A percentile compares a stretch with the other conserved stretches of the same genome.
phyloP scores from a whole-genome alignment of 306 rosid genomes.

The Betula pendula region DNA sequence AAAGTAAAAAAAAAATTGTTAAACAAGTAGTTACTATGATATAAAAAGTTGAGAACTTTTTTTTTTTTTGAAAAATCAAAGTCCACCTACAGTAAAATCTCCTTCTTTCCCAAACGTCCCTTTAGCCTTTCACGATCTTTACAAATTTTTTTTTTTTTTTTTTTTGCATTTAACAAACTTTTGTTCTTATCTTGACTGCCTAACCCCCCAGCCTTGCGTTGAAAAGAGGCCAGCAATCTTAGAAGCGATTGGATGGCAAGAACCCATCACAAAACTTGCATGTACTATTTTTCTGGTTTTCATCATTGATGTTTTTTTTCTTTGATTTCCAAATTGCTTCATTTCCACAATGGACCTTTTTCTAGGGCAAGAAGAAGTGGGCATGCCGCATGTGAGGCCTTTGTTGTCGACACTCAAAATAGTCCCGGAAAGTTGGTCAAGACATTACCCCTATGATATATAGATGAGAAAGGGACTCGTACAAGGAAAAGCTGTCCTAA shows the following conservation, averaged over 20 bases:
- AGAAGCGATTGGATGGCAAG: background rate
- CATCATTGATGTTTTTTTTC: background rate
- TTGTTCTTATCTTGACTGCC: too few relatives aligned
- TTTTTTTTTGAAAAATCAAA: too few relatives aligned
- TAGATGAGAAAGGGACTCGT: conserved; percentile 35
- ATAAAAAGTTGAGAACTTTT: too few relatives aligned
- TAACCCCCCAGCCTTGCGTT: background rate
- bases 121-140: too few relatives aligned
- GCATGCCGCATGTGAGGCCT: background rate
- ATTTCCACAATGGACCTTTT: background rate
- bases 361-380: background rate
- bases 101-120: too few relatives aligned
- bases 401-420: background rate
- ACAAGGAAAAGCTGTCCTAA: conserved; percentile 11
- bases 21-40: too few relatives aligned
- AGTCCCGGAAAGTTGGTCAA: background rate
- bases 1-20: too few relatives aligned
- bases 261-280: background rate
- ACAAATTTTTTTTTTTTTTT: too few relatives aligned
- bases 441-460: too few relatives aligned
- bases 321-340: background rate
- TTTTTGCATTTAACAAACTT: too few relatives aligned
- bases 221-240: background rate
- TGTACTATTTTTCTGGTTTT: background rate
- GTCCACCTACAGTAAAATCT: too few relatives aligned